Percentiles rank a stretch among this genome's conserved stretches.
These are phyloP conservation scores for Cercophora sp. DNA, from an alignment of 495 filamentous ascomycete genomes.

Conservation along the genomic window DNA sequence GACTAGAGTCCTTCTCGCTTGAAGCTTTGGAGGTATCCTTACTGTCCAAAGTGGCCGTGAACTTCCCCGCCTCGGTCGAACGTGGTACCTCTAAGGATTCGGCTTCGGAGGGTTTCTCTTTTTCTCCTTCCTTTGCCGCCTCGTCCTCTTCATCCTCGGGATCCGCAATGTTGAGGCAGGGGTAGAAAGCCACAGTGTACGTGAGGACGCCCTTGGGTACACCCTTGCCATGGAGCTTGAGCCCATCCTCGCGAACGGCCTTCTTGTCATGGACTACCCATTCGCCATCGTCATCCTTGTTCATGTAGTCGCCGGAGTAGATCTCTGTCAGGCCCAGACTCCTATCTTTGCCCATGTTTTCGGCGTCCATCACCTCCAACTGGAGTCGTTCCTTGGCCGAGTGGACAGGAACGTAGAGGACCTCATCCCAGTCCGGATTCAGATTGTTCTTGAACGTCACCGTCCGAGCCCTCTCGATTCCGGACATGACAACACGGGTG, in stretches of 20 bases:
- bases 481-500: constrained; percentile 79
- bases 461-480: constrained; percentile 82
- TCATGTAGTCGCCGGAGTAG: constrained; percentile 71
- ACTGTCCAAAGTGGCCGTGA: constrained; percentile 29
- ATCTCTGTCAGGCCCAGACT: constrained; percentile 77
- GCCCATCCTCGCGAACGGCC: constrained; percentile 49
- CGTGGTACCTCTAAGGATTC: constrained; percentile 41
- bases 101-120: constrained; percentile 31
- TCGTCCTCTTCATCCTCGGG: constrained; percentile 75
- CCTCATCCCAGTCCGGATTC: constrained; percentile 92
- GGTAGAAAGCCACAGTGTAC: constrained; percentile 88
- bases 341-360: constrained; percentile 82
- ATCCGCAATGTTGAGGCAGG: constrained; percentile 79
- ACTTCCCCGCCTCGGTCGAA: constrained; percentile 36
- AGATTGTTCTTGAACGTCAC: constrained; percentile 96
- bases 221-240: constrained; percentile 64
- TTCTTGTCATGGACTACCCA: constrained; percentile 80
- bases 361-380: constrained; percentile 95
- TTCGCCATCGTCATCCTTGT: constrained; percentile 71
- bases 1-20: constrained; percentile 9
- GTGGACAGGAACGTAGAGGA: constrained; percentile 91
- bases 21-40: constrained; percentile 24
- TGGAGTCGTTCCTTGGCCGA: constrained; percentile 75
- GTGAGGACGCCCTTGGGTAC: constrained; percentile 73
- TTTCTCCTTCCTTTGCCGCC: constrained; percentile 26